Base-by-base conservation (phyloP, 352 stramenopile species). In the Pythium guiyangense region DNA sequence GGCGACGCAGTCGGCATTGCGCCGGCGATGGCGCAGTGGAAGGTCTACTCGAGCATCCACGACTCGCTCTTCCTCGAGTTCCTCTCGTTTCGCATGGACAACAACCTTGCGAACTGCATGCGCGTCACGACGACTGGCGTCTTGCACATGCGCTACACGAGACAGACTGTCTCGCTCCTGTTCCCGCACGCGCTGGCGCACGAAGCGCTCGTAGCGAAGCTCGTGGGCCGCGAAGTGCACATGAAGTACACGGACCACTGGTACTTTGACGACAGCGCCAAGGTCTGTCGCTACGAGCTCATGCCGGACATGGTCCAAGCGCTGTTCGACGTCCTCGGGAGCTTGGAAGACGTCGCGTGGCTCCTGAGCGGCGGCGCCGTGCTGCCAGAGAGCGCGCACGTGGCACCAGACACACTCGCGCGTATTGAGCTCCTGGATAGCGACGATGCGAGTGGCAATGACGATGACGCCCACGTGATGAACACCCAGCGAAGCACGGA, bases 111-210 rank as follows among this genome's bases (percentile, higher is more conserved):
- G 17, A 50, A 55, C 40, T 49, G 44, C 44, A 51, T 54, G n/a
- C 54, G 54, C 8, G 60, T 74, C 10, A 58, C 53, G 29, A 59
- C 60, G 9, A 59, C 35, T 9, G 72, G 68, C 6, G 54, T 60
- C 20, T 31, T 77, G 52, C 62, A 72, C 51, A 66, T 74, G 39
- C 63, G 62, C 26, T 77, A 76, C 61, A 66, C 69, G 10, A 62
- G 63, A 8, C 31, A 49, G 5, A 77, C 67, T 3, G 63, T 82
- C 31, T 56, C 69, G 42, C 52, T 26, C 18, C 40, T 82, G n/a
- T 82, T 76, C 54, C 72, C 72, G 29, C 65, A 74, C 27, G 22
- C 70, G 8, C 26, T 77, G 1, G 22, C 54, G 48, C 22, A 72
- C 47, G 52, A 61, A 20, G 40, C 49, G n/a, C 63, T 82, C 40